Conservation (phyloP, 768 basidiomycete genomes). For the Pleurotus pulmonarius region DNA sequence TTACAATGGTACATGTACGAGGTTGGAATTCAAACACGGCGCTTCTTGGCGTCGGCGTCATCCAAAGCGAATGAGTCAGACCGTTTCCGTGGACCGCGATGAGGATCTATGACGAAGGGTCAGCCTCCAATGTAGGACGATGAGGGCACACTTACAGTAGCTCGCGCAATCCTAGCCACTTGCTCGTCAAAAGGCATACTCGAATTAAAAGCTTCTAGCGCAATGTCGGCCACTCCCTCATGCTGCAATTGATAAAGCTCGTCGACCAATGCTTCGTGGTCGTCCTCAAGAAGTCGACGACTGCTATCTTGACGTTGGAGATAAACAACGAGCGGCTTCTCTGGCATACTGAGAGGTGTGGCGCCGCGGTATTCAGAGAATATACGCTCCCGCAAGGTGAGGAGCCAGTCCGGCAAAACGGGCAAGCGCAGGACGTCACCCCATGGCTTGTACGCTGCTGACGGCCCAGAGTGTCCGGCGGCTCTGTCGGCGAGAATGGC, state of each 20-base stretch:
- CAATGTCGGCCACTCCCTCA: background rate
- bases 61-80: conserved; percentile 1
- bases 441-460: background rate
- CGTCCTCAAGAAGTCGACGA: background rate
- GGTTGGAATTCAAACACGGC: conserved; percentile 3
- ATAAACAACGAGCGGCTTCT: background rate
- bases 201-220: background rate
- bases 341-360: background rate
- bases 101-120: background rate
- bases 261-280: background rate
- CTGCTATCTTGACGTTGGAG: background rate
- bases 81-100: background rate
- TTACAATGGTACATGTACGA: background rate
- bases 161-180: background rate
- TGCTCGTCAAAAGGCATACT: background rate
- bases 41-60: background rate
- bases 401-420: background rate
- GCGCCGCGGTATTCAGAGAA: background rate
- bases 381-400: background rate
- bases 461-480: background rate
- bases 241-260: background rate
- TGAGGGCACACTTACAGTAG: background rate
- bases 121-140: background rate
- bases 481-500: background rate
- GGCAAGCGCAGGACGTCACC: conserved; percentile 2